A percentile compares a stretch with the other conserved stretches of the same genome.
phyloP scores from a whole-genome alignment of 805 yeast genomes.

The Torulaspora delbrueckii region DNA sequence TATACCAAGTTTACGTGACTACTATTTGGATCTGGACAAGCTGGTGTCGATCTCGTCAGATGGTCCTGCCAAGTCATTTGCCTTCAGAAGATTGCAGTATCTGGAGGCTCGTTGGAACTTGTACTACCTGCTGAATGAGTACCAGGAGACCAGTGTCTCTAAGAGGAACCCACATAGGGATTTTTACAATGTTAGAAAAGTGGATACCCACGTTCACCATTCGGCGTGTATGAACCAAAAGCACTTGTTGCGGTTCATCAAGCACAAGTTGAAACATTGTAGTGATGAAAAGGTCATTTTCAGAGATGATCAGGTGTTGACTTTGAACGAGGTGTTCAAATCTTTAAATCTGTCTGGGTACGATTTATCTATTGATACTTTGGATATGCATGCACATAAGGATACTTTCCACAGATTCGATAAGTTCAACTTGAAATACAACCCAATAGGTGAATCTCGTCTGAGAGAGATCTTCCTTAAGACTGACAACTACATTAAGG shows the following conservation, averaged over 20 bases:
- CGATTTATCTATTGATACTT: conserved; percentile 90
- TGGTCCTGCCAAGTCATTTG: conserved; percentile 96
- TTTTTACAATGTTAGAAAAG: conserved; percentile 42
- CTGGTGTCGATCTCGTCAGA: conserved; percentile 75
- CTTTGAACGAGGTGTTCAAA: conserved; percentile 84
- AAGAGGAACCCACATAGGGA: conserved; percentile 94
- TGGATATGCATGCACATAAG: conserved; percentile 99
- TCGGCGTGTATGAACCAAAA: conserved; percentile 99
- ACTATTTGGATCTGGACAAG: conserved; percentile 74
- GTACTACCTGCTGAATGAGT: conserved; percentile 82
- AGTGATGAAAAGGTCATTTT: conserved; percentile 88
- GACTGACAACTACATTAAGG: conserved; percentile 89
- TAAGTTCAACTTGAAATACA: conserved; percentile 93
- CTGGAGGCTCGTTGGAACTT: conserved; percentile 96
- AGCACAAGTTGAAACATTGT: conserved; percentile 81
- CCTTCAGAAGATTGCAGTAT: conserved; percentile 87
- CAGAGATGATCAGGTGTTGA: conserved; percentile 85
- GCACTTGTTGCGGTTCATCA: conserved; percentile 88
- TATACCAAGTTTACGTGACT: conserved; percentile 83
- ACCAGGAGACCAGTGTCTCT: conserved; percentile 84
- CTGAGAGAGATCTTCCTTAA: conserved; percentile 92
- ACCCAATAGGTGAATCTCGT: conserved; percentile 97
- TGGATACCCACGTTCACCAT: conserved; percentile 91
- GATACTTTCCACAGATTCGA: conserved; percentile 98
- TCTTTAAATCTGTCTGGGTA: conserved; percentile 89